Conservation (phyloP, 257 asterid genomes). For the Penstemon eatonii region DNA sequence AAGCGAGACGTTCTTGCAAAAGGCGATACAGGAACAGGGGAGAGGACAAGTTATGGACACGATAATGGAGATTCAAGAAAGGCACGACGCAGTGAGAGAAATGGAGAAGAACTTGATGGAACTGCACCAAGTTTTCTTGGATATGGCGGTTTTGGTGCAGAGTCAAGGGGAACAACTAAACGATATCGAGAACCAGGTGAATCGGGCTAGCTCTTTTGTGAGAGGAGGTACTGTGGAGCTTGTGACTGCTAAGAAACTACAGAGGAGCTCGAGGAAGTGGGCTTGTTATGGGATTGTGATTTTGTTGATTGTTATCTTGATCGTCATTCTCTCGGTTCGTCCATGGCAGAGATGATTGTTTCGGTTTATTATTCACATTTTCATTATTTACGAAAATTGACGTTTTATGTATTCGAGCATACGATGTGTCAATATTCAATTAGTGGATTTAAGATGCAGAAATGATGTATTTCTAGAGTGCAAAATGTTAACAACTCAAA, state of each 20-base stretch:
- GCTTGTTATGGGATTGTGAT: constrained; percentile 50
- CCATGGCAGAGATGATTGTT: constrained; percentile 43
- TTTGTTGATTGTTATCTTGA: constrained; percentile 46
- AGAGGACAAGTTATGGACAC: constrained; percentile 72
- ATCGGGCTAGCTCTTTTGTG: constrained; percentile 50
- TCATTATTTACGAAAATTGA: no score
- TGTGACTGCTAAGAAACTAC: constrained; percentile 54
- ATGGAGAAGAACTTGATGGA: constrained; percentile 67
- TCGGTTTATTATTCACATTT: no score
- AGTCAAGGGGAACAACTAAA: constrained; percentile 68
- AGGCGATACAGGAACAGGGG: constrained; percentile 82
- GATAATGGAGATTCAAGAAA: constrained; percentile 58
- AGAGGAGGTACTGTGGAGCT: constrained; percentile 58
- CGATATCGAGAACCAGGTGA: constrained; percentile 66
- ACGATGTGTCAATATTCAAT: no score
- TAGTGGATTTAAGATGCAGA: no score
- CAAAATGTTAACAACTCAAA: no score
- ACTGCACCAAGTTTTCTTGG: constrained; percentile 41
- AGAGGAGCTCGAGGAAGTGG: constrained; percentile 68
- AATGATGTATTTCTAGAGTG: no score
- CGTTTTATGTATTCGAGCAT: no score
- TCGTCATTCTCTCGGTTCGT: constrained; percentile 49
- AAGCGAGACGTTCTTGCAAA: constrained; percentile 67
- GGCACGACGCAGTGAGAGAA: constrained; percentile 70
- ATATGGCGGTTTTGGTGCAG: constrained; percentile 51